Evolutionary conservation across 495 filamentous ascomycete genomes (phyloP), one percentile per base, ranked within the genome.

Genomic region (Immersiella caudata): DNA sequence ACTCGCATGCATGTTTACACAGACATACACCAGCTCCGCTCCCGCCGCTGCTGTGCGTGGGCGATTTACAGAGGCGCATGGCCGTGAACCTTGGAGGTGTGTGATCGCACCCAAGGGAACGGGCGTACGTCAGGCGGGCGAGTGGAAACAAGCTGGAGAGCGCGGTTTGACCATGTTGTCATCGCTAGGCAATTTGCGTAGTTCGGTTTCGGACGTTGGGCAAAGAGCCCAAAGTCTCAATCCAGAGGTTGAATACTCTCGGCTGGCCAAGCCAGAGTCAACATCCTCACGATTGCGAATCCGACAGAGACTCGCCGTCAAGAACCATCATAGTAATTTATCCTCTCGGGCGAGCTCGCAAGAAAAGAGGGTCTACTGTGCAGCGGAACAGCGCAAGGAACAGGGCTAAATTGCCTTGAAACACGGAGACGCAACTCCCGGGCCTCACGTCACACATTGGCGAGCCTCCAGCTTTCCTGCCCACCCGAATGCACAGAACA

Each of bases 361-460:
- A 18, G 16, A 46, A 5, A 60, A 35, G 35, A 27, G 21, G 22
- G 62, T 62, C 62, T 40, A 16, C 67, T 61, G 24, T 59, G 65
- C 27, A 54, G 29, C 59, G 36, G 0, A 16, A 60, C 29, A 25
- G 57, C 21, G 12, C 26, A 60, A 21, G 12, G 20, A 27, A 50
- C 36, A 56, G 24, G 27, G 40, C 11, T 68, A 71, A 73, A 71
- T 51, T 52, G 52, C 11, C 20, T 46, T 74, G 71, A 74, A 75
- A 75, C 69, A 65, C 68, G 68, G 68, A 70, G 24, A 65, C 60
- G 67, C 62, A 68, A 64, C 46, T 74, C 66, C 69, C 73, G 68
- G 61, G 16, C 54, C 50, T 27, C 58, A 5, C 46, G 40, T 70
- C 52, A 59, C 62, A 70, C 58, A 58, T 57, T 52, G 49, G 33